Evolutionary conservation across 1,284 basidiomycete species (phyloP).

Genomic region (Cryptococcus sp.): DNA sequence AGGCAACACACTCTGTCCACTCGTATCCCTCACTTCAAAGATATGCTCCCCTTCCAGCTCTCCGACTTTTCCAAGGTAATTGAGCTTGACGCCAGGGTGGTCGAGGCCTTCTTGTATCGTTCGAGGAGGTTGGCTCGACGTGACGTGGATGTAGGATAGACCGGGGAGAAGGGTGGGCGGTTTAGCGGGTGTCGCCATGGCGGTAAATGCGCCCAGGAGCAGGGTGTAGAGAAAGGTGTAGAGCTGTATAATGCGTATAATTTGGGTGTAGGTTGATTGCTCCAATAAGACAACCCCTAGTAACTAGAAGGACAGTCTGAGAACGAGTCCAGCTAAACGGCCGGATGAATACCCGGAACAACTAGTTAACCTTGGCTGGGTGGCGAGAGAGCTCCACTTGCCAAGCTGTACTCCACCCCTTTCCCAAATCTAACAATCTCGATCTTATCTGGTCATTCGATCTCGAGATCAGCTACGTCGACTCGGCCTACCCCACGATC

Average conservation of each 20-base stretch:
- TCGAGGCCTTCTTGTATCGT: neutral
- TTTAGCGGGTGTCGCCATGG: neutral
- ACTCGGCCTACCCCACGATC: too few relatives aligned
- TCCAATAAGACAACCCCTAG: too few relatives aligned
- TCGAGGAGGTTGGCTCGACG: slow-evolving; percentile 15
- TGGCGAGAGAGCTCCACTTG: too few relatives aligned
- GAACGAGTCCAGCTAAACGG: too few relatives aligned
- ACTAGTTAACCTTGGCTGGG: too few relatives aligned
- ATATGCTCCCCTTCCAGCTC: slow-evolving; percentile 41
- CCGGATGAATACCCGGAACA: too few relatives aligned
- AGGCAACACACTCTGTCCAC: slow-evolving; percentile 5
- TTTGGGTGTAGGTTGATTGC: too few relatives aligned
- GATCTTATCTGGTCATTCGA: too few relatives aligned
- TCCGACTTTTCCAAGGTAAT: slow-evolving; percentile 36
- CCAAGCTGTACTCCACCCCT: too few relatives aligned
- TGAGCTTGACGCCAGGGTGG: slow-evolving; percentile 7
- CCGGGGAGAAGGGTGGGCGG: neutral
- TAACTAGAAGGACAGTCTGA: too few relatives aligned
- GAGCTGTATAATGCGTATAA: neutral
- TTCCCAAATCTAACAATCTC: too few relatives aligned
- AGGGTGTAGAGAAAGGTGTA: neutral
- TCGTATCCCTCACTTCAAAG: slow-evolving; percentile 24
- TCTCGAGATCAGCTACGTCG: too few relatives aligned
- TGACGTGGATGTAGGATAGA: slow-evolving; percentile 9
- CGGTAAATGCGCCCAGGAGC: neutral